Evolutionary conservation across 305 asterid species (phyloP), one percentile per base, ranked within the genome.

Genomic region (Rubia balearica): DNA sequence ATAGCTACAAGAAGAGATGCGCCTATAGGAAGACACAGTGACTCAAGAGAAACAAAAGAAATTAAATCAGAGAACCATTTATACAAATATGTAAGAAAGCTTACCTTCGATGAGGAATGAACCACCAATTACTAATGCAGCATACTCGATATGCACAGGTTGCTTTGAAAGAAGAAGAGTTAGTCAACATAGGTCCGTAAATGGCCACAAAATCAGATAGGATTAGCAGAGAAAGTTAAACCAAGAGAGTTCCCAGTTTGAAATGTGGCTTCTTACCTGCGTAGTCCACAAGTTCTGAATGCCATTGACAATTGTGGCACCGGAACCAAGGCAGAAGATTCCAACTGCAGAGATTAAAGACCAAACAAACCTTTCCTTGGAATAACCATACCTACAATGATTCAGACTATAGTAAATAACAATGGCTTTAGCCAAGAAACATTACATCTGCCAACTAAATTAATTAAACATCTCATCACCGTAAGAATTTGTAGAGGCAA

Each of bases 311-410:
- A 91, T 89, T 48, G 99, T 95, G 64, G 98, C 98, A 78, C 99
- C 98, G 74, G 96, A 86, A 69, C 99, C 99, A 48, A 95, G 96
- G 79, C 97, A 95, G 77, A 95, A 90, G 74, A 89, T 90, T 70
- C 98, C 99, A 76, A 94, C 99, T 70, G 96, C 96, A 77, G 96
- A 94, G 77, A 94, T 91, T 83, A 94, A 89, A 73, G 99, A 89
- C 99, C 99, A 94, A 71, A 94, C 96, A 84, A 94, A 94, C 83
- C 98, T 84, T 80, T 94, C 99, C 85, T 94, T 94, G 80, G 99
- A 94, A 85, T 94, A 94, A 65, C 99, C 98, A 61, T 91, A 94
- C 72, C 99, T 94, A 88, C 67, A 77, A 81, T 76, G 69, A 74
- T 55, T 72, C n/a, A 75, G 49, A 70, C 51, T 66, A 68, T 46